Conservation (phyloP, 208 protist genomes). For the Blechomonas ayalai region DNA sequence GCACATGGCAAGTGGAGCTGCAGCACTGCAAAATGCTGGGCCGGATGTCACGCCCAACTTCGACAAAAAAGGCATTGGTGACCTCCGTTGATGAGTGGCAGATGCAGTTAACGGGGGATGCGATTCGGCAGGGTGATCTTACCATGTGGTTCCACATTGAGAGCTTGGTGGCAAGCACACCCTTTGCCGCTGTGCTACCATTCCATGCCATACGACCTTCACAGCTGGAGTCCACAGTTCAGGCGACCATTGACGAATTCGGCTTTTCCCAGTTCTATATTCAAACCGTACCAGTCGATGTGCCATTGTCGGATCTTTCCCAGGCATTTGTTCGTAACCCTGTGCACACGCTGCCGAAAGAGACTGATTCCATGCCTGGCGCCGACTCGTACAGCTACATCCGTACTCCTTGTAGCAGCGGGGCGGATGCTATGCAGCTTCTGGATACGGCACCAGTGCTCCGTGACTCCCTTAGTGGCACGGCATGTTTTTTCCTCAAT, state of each 20-base stretch:
- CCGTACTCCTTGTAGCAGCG: constrained; percentile 22
- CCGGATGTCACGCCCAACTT: neutral
- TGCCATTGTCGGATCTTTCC: constrained; percentile 34
- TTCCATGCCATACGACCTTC: constrained; percentile 24
- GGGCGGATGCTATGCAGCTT: constrained; percentile 29
- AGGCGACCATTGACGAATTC: constrained; percentile 34
- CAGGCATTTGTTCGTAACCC: constrained; percentile 32
- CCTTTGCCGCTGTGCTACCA: constrained; percentile 52
- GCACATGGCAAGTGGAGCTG: constrained; percentile 28
- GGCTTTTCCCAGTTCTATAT: constrained; percentile 37
- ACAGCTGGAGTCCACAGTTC: constrained; percentile 14
- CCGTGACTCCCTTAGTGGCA: constrained; percentile 24
- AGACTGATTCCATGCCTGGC: constrained; percentile 14
- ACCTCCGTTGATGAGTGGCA: neutral
- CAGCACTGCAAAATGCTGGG: constrained; percentile 18
- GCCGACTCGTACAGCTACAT: constrained; percentile 29
- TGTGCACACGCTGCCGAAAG: constrained; percentile 17
- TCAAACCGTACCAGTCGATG: constrained; percentile 41
- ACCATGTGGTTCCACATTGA: constrained; percentile 52
- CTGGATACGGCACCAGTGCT: constrained; percentile 17
- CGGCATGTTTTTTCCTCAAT: constrained; percentile 55
- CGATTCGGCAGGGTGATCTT: constrained; percentile 10
- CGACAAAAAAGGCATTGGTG: neutral
- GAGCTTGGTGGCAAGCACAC: constrained; percentile 30
- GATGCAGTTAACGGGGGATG: neutral